Base-by-base conservation (phyloP, 805 yeast species). In the Metschnikowia drakensbergensis region DNA sequence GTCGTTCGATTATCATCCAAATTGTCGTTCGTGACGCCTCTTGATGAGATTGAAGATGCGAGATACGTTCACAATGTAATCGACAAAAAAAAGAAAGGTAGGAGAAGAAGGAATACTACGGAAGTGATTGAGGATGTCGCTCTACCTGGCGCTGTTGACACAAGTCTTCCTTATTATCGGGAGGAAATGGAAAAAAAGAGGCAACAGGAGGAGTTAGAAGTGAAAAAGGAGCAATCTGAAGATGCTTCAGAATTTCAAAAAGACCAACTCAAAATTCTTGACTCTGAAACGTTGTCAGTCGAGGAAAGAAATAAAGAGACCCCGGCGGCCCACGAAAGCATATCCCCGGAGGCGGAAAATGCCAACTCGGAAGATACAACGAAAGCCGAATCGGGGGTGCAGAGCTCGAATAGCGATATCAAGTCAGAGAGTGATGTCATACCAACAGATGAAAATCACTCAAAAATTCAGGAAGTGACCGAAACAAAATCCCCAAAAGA, bases 1-100 rank as follows among this genome's bases (percentile, higher is more conserved):
- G 81, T 83, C 7, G 61, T 89, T 8, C 70, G 88, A 41, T 74
- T 78, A 40, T 61, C 66, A 4, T 75, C 84, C 42, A 57, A 61
- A 39, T 77, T 77, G n/a, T 66, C 72, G 17, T 73, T 62, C 34
- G 76, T 87, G 2, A 75, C 85, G 0, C 90, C 96, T 0, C 55
- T 71, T 1, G 86, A 83, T 55, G 94, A 86, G 55, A 65, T 81
- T 6, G 76, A 74, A 41, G 76, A 75, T 49, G 74, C 74, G 22
- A 68, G 74, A 50, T 71, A 71, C 22, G 53, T 64, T 11, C 63
- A 62, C 51, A 79, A 74, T 54, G 60, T 59, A 60, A 64, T 54
- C 6, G 61, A 58, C 28, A 52, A 58, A 30, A 65, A 76, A 59
- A 73, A 74, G 58, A 73, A 68, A 32, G 72, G 71, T 42, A 75